Conservation (phyloP, 2,329 filamentous ascomycete species). For the Trichoderma lentiforme region DNA sequence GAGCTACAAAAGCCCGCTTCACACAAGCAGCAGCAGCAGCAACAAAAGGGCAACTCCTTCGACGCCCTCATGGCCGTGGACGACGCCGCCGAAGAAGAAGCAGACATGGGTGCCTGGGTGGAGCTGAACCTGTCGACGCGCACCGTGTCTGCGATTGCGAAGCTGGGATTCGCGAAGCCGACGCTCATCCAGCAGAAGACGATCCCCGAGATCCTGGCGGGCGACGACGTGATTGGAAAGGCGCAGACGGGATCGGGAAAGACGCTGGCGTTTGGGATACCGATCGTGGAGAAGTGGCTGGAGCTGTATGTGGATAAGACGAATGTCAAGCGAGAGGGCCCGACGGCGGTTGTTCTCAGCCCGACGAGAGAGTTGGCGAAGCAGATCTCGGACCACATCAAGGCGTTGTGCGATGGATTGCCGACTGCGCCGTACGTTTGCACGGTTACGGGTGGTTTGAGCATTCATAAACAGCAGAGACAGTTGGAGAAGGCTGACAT, state of each 20-base stretch:
- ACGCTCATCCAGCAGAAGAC: constrained; percentile 76
- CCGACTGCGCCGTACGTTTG: constrained; percentile 68
- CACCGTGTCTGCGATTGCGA: constrained; percentile 70
- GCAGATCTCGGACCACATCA: constrained; percentile 82
- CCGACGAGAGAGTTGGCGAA: constrained; percentile 93
- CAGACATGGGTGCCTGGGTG: constrained; percentile 73
- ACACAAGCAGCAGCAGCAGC: constrained; percentile 27
- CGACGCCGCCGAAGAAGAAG: constrained; percentile 54
- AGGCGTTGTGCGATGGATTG: constrained; percentile 63
- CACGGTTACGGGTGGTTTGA: constrained; percentile 86
- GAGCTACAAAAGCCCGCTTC: constrained; percentile 37
- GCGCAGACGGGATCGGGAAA: constrained; percentile 96
- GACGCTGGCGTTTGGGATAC: constrained; percentile 90
- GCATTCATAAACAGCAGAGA: constrained; percentile 91
- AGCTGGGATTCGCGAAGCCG: constrained; percentile 74
- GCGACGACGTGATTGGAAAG: constrained; percentile 92
- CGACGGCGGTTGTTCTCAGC: constrained; percentile 78
- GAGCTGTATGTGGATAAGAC: constrained; percentile 40
- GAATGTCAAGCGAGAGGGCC: constrained; percentile 41
- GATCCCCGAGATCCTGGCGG: constrained; percentile 78
- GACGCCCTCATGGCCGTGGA: constrained; percentile 49
- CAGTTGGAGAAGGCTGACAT: constrained; percentile 82
- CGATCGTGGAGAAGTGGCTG: constrained; percentile 83
- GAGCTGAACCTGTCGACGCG: constrained; percentile 68
- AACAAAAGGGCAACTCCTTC: constrained; percentile 45